phyloP scores from a whole-genome alignment of 225 moss, liverwort and hornwort genomes.

The Polytrichum formosum region DNA sequence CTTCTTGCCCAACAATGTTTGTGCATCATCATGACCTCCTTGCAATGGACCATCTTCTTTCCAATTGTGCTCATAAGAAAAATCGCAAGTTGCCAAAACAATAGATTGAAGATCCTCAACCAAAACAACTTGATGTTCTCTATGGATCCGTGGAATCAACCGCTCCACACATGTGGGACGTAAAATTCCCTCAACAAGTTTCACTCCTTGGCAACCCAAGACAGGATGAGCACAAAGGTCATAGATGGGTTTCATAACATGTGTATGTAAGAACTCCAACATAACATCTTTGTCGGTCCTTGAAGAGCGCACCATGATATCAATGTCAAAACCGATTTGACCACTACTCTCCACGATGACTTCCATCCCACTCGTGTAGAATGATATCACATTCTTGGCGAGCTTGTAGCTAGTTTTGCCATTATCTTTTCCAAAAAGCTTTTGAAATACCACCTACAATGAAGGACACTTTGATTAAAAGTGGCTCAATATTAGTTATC shows the following conservation, averaged over 20 bases:
- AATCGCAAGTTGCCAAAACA: neutral
- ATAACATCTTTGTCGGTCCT: neutral
- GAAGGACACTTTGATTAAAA: neutral
- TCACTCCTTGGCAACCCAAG: constrained; percentile 2
- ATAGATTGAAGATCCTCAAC: neutral
- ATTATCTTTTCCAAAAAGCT: too few species aligned
- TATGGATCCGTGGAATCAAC: neutral
- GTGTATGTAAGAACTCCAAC: neutral
- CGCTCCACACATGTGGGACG: neutral
- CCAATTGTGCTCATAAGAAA: neutral
- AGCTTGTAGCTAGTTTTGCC: neutral
- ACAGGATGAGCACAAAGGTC: neutral
- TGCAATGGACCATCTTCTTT: neutral
- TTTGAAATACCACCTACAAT: neutral
- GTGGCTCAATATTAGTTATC: too few species aligned
- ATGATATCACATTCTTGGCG: neutral
- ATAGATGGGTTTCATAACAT: neutral
- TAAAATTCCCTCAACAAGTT: neutral
- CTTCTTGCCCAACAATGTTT: neutral
- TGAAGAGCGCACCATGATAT: neutral
- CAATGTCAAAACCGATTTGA: neutral
- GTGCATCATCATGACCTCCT: neutral
- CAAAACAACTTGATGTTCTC: neutral
- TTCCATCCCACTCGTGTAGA: neutral
- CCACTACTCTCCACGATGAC: neutral